These are phyloP conservation scores for Spizellomyces sp. DNA, from an alignment of 192 early-diverging fungal genomes.

Conservation along the genomic window DNA sequence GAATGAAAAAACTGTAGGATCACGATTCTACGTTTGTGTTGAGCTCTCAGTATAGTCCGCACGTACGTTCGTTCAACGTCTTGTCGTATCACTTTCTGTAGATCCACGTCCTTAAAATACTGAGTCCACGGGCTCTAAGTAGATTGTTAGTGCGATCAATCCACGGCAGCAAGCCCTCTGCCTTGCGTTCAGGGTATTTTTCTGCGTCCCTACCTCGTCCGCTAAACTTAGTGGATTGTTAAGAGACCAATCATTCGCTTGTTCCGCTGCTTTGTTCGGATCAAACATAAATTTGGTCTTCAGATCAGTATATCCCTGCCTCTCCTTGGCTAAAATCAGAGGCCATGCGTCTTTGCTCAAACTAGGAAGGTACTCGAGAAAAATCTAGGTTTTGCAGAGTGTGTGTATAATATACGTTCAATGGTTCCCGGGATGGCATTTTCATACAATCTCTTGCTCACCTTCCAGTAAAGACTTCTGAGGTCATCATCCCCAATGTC, in stretches of 20 bases:
- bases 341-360: slow-evolving; percentile 52
- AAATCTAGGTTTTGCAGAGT: slow-evolving; percentile 26
- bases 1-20: slow-evolving; percentile 7
- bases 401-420: background rate
- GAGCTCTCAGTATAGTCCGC: background rate
- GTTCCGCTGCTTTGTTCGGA: slow-evolving; percentile 55
- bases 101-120: slow-evolving; percentile 86
- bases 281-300: slow-evolving; percentile 68
- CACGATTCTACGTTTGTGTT: background rate
- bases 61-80: slow-evolving; percentile 90
- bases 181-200: background rate
- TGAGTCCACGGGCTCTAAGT: slow-evolving; percentile 92
- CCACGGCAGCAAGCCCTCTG: background rate
- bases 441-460: background rate
- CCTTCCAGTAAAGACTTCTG: slow-evolving; percentile 51
- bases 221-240: slow-evolving; percentile 89
- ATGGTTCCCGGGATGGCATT: background rate
- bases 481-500: slow-evolving; percentile 20
- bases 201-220: slow-evolving; percentile 57
- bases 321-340: slow-evolving; percentile 60
- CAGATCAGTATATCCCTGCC: slow-evolving; percentile 68
- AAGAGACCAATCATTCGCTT: slow-evolving; percentile 59
- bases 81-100: slow-evolving; percentile 80
- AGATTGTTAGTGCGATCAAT: background rate
- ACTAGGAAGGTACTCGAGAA: slow-evolving; percentile 47